phyloP scores from a whole-genome alignment of 495 filamentous ascomycete genomes.

The Clohesyomyces aquaticus region DNA sequence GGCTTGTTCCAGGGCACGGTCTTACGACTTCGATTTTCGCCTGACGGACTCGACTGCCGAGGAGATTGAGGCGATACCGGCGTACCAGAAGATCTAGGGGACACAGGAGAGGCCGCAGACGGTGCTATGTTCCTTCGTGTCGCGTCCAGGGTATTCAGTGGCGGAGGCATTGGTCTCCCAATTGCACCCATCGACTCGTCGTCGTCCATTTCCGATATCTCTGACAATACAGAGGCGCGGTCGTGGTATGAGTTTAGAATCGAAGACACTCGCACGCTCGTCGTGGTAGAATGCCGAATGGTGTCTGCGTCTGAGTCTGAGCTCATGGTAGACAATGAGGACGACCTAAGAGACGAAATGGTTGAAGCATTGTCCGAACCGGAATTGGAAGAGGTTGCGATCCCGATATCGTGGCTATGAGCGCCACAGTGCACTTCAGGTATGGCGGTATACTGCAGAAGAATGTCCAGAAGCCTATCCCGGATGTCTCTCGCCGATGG shows the following conservation, averaged over 20 bases:
- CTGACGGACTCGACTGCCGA: slow-evolving; percentile 10
- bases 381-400: slow-evolving; percentile 5
- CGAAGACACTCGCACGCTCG: slow-evolving; percentile 22
- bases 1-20: slow-evolving; percentile 33
- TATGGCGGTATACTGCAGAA: slow-evolving; percentile 41
- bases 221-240: slow-evolving; percentile 18
- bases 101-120: not conserved
- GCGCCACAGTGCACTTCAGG: slow-evolving; percentile 29
- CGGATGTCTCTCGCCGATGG: slow-evolving; percentile 43
- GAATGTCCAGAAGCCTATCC: slow-evolving; percentile 40
- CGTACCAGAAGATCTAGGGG: not conserved
- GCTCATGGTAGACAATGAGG: slow-evolving; percentile 13
- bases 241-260: slow-evolving; percentile 35
- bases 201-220: slow-evolving; percentile 28
- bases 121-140: no score
- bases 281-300: slow-evolving; percentile 9
- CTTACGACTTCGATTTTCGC: slow-evolving; percentile 9
- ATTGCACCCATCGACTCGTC: slow-evolving; percentile 20
- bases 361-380: slow-evolving; percentile 27
- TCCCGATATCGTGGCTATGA: slow-evolving; percentile 29
- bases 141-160: not conserved
- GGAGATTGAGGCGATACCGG: slow-evolving; percentile 7
- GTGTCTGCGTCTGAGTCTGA: slow-evolving; percentile 21
- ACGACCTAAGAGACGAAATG: slow-evolving; percentile 23
- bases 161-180: slow-evolving; percentile 1